Evolutionary conservation across 148 eudicot species (phyloP).

Genomic region (Gaultheria prostrata): DNA sequence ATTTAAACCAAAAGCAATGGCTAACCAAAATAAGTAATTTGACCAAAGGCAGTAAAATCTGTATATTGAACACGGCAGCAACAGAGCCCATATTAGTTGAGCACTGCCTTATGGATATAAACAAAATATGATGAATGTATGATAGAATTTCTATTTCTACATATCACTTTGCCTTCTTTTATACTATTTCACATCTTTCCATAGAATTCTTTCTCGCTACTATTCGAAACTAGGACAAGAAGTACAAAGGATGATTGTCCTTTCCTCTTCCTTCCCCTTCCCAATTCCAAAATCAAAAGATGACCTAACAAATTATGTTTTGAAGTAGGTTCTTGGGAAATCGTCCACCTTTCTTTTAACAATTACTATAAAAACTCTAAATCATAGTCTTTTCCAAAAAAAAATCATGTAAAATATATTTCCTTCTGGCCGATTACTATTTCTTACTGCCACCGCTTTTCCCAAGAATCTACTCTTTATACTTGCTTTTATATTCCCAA

Average conservation of each 20-base stretch:
- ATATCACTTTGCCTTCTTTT: background rate
- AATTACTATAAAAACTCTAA: no score
- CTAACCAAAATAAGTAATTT: background rate
- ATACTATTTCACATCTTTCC: background rate
- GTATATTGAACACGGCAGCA: background rate
- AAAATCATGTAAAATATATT: no score
- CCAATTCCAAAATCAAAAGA: background rate
- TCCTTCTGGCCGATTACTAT: no score
- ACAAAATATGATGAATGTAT: background rate
- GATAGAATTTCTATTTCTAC: background rate
- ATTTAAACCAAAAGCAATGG: background rate
- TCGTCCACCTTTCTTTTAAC: no score
- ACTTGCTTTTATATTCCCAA: constrained; percentile 27
- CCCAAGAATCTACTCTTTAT: background rate
- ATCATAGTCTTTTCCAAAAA: no score
- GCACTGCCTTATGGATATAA: background rate
- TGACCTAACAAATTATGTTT: background rate
- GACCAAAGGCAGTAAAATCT: no score
- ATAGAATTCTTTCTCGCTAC: background rate
- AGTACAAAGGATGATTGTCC: background rate
- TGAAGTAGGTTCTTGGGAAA: background rate
- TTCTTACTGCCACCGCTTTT: no score
- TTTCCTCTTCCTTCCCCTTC: background rate
- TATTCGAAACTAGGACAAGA: background rate
- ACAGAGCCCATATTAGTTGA: background rate